Conservation (phyloP, 192 early-diverging fungal genomes). For the Podila clonocystis region DNA sequence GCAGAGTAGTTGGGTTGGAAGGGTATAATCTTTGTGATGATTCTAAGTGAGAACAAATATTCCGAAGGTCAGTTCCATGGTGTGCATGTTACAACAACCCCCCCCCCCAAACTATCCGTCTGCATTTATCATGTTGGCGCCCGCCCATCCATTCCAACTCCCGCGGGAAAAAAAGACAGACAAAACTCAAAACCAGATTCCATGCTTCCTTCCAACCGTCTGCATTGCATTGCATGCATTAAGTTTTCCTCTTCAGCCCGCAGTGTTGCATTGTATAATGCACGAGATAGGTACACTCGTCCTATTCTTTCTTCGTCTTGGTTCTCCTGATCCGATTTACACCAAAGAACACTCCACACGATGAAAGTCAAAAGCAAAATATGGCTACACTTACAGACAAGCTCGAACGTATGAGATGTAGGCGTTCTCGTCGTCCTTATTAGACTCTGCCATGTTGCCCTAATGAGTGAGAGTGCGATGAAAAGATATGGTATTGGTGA, state of each 20-base stretch:
- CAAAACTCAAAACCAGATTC: no score
- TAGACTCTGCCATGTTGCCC: slow-evolving; percentile 38
- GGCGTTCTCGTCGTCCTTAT: slow-evolving; percentile 42
- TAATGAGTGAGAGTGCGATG: not conserved
- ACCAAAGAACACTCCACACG: not conserved
- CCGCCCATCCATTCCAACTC: no score
- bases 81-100: not conserved
- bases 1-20: slow-evolving; percentile 21
- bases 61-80: not conserved
- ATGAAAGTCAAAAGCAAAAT: not conserved
- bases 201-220: no score
- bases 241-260: no score
- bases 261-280: no score
- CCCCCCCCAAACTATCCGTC: not conserved
- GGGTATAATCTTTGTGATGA: slow-evolving; percentile 45
- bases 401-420: slow-evolving; percentile 44
- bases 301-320: no score
- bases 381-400: slow-evolving; percentile 42
- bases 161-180: no score
- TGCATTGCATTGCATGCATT: no score
- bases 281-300: no score
- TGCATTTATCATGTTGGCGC: no score
- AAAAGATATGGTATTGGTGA: not conserved
- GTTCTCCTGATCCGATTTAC: not conserved
- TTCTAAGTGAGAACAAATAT: slow-evolving; percentile 4